Conservation (phyloP, 176 grass and related monocot genomes). For the Eragrostis curvula region DNA sequence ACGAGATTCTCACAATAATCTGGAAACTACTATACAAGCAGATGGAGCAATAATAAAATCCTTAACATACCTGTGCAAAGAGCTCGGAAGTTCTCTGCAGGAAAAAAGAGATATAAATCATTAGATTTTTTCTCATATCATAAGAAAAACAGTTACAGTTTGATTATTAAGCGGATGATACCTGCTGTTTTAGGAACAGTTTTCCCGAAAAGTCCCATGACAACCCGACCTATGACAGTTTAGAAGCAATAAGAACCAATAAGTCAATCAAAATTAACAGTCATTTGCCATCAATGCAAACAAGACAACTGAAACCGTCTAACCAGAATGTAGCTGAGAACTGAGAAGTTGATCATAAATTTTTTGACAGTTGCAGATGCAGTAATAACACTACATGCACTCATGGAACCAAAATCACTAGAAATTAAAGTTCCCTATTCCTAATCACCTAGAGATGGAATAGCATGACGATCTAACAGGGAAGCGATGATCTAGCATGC, state of each 20-base stretch:
- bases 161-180: constrained; percentile 39
- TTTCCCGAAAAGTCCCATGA: constrained; percentile 95
- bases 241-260: constrained; percentile 16
- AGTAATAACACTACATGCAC: not conserved
- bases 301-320: not conserved
- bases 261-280: not conserved
- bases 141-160: not conserved
- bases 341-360: not conserved
- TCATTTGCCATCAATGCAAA: constrained; percentile 3
- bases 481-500: too few species aligned
- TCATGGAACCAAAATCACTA: not conserved
- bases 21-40: not conserved
- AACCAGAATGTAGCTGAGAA: not conserved
- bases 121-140: constrained; percentile 8
- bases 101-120: not conserved
- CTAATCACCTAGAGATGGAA: not conserved
- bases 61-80: constrained; percentile 86
- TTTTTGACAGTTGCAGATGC: not conserved
- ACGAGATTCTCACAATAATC: constrained; percentile 4
- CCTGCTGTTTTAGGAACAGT: constrained; percentile 97
- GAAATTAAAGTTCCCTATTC: not conserved
- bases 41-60: not conserved
- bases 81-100: constrained; percentile 91
- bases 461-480: not conserved
- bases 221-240: constrained; percentile 75